Evolutionary conservation across 192 early-diverging fungal species (phyloP), one percentile per base, ranked within the genome.

Genomic region (Chytriomyces confervae): DNA sequence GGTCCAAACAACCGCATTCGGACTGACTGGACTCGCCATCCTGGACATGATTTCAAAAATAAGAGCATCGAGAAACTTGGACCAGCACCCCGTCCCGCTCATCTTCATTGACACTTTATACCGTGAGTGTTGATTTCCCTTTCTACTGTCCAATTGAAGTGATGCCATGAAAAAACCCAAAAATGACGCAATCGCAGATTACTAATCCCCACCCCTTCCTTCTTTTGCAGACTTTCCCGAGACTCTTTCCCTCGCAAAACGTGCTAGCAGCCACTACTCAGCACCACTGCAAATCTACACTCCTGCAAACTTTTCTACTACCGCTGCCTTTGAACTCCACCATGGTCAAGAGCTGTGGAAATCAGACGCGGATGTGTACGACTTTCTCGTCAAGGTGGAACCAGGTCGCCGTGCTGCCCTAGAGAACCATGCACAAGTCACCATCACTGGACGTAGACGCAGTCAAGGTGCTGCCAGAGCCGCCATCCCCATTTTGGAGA

Each of bases 21-120:
- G 96, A 6, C 90, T 93, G 36, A 95, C 96, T 6, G 96, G 96
- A 48, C 88, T 93, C 76, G 95, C 92, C 72, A 94, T 94, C 70
- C 80, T 93, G 46, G 94, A 98, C 83, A 93, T 98, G 84, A 88
- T 96, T 69, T 84, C 85, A 68, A 91, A 93, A 67, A 88, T 93
- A 0, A 82, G 83, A 53, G 69, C 72, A 48, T 69, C 69, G 61
- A 77, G 79, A 20, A 78, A 77, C 24, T 75, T 83, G 1, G 78
- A 60, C 66, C 81, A 75, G 18, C 82, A 92, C 75, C 84, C 84
- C n/a, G 87, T 94, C 0, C 93, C 93, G 11, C 84, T 97, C 27
- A 93, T 98, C 77, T 98, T 98, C 72, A 83, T 98, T 69, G 97
- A 98, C 83, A 98, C 97, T 5, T 85, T 98, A 60, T 93, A 98